A percentile compares a stretch with the other conserved stretches of the same genome.
Evolutionary conservation across 2,329 filamentous ascomycete genomes (phyloP).

Genomic region (Claviceps sp.): DNA sequence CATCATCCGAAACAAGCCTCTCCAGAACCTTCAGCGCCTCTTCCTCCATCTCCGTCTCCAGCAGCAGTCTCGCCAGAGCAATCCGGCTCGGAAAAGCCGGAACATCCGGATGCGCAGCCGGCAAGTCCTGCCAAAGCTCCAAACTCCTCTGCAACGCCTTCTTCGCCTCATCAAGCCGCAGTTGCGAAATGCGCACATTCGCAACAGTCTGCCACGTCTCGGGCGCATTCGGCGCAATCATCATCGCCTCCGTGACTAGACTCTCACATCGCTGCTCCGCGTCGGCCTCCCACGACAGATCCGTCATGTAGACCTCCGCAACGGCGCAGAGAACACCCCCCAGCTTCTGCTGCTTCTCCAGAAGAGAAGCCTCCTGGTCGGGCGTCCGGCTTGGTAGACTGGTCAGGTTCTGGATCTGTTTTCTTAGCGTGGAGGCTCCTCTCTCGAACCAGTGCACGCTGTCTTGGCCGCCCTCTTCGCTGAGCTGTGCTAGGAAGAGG

Average conservation of each 20-base stretch:
- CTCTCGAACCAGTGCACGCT: slow-evolving; percentile 55
- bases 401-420: slow-evolving; percentile 53
- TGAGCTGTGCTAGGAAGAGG: slow-evolving; percentile 84
- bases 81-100: slow-evolving; percentile 82
- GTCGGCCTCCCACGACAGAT: slow-evolving; percentile 83
- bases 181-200: slow-evolving; percentile 84
- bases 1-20: slow-evolving; percentile 73
- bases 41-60: slow-evolving; percentile 79
- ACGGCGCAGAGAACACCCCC: slow-evolving; percentile 89
- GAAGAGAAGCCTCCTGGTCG: slow-evolving; percentile 30
- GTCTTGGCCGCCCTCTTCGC: slow-evolving; percentile 52
- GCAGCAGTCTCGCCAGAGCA: slow-evolving; percentile 68
- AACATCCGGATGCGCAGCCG: slow-evolving; percentile 55
- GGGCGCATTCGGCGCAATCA: slow-evolving; percentile 66
- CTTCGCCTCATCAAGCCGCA: slow-evolving; percentile 63
- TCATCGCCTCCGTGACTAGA: slow-evolving; percentile 78
- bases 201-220: slow-evolving; percentile 95
- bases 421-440: slow-evolving; percentile 59
- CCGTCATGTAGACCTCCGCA: slow-evolving; percentile 97
- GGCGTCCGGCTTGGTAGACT: slow-evolving; percentile 25
- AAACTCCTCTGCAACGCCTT: slow-evolving; percentile 69
- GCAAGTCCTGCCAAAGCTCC: slow-evolving; percentile 68
- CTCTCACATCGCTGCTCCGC: slow-evolving; percentile 80
- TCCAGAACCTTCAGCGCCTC: slow-evolving; percentile 79
- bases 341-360: slow-evolving; percentile 66